Base-by-base conservation (phyloP, 2,329 filamentous ascomycete species). In the Phialocephala subalpina region DNA sequence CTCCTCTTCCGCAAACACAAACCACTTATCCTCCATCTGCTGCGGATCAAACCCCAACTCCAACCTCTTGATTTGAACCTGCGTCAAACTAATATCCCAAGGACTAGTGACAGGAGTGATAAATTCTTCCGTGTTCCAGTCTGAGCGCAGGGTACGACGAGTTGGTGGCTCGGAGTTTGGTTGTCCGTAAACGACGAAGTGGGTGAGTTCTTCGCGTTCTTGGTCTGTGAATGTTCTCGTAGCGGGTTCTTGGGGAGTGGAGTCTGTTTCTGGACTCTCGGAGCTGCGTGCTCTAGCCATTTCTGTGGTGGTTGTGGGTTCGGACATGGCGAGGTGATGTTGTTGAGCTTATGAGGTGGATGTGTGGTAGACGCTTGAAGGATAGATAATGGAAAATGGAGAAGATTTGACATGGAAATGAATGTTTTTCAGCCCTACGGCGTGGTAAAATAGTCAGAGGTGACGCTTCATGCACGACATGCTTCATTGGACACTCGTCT, bases 21-120 rank as follows among this genome's bases (percentile, higher is more conserved):
- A 63, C 66, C 66, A 68, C n/a, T 66, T 68, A n/a, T 68, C 66
- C 12, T 66, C 66, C 66, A 68, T 68, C 18, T 55, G n/a, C 8
- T 18, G n/a, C 12, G 66, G 60, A 16, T 22, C 25, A 47, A 65
- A 68, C 5, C 63, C 63, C 12, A 42, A 9, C 16, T n/a, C 47
- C 20, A 63, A 25, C 7, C 12, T 52, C 14, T 18, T 12, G 35
- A 64, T 27, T n/a, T 62, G 35, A 1, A 29, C 12, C 8, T 18
- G 4, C 2, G 52, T 56, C 2, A 67, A 52, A 40, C 33, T 35
- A 12, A 67, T n/a, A 35, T 63, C 47, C 66, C 66, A 63, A 18
- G 55, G 1, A 47, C 53, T 36, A 20, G 33, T 47, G 7, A 33
- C 14, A 6, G 65, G 57, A 14, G 27, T 9, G 18, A 27, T 38